Base-by-base conservation (phyloP, 768 basidiomycete species). In the Tylopilus felleus region DNA sequence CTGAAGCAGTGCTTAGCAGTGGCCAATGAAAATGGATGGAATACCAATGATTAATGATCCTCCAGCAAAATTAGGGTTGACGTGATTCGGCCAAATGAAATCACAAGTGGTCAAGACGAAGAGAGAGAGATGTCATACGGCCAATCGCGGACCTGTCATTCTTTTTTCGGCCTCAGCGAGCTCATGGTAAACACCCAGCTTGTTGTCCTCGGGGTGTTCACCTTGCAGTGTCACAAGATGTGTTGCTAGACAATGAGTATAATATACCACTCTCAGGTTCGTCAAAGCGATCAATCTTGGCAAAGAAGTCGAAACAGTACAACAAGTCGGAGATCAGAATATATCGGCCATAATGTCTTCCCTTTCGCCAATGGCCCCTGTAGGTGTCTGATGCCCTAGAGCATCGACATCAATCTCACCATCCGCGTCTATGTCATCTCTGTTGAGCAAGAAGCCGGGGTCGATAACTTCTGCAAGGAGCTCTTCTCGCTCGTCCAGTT, bases 401-500 rank as follows among this genome's bases (percentile, higher is more conserved):
- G 78, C 68, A 76, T 89, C 61, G 13, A 67, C 52, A 47, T 73
- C 70, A 41, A 78, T 71, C 53, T 84, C 84, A 4, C 81, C 83
- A 36, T 87, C 86, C 3, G 82, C 85, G 75, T 89, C 61, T 55
- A 75, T 71, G 74, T 80, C 73, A 72, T 65, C 72, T 22, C 75
- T 64, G 17, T 53, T 61, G 17, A 80, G 68, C 70, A 90, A 68
- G 75, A 80, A 70, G 75, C 70, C 62, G 5, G 80, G 90, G 65
- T 93, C 90, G 14, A 74, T 74, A 6, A 93, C 88, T 66, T 92
- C 89, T 0, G 88, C 85, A 53, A 88, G 73, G 1, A 84, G 80
- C 52, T 91, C 89, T 53, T 85, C 81, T n/a, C 88, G 82, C 65
- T 93, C 90, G 1, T 83, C 82, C 54, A 83, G 77, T 61, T 93